Percentiles rank a stretch among this genome's conserved stretches.
Conservation (phyloP, 2,329 filamentous ascomycete genomes). For the Amesomyces nigricolor region DNA sequence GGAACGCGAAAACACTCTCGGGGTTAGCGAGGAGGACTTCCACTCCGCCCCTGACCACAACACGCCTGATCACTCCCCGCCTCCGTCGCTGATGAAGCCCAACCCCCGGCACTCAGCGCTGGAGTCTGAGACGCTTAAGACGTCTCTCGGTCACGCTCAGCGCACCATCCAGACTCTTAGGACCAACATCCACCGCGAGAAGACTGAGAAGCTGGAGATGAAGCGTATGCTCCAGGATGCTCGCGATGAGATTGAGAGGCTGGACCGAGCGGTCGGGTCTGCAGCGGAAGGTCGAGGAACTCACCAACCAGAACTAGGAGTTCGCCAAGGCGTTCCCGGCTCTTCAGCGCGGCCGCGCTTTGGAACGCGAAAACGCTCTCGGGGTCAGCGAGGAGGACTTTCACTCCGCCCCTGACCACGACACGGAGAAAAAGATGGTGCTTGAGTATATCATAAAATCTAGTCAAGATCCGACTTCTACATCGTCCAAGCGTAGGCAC, state of each 20-base stretch:
- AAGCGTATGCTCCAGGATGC: constrained; percentile 93
- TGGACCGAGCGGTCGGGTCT: constrained; percentile 68
- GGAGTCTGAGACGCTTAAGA: constrained; percentile 94
- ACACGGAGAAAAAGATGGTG: no score
- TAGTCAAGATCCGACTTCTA: no score
- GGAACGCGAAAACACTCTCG: constrained; percentile 57
- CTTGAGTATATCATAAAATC: no score
- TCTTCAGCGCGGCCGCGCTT: constrained; percentile 56
- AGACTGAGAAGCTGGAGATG: constrained; percentile 95
- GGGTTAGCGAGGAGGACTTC: constrained; percentile 56
- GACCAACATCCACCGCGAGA: constrained; percentile 92
- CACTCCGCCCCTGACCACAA: constrained; percentile 61
- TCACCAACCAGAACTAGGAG: constrained; percentile 85
- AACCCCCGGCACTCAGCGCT: constrained; percentile 86
- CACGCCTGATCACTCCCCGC: constrained; percentile 86
- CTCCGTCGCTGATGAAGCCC: constrained; percentile 82
- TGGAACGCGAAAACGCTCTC: constrained; percentile 58
- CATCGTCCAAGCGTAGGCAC: no score
- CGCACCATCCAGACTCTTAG: constrained; percentile 94
- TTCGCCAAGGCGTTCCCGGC: constrained; percentile 77
- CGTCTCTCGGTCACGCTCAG: constrained; percentile 88
- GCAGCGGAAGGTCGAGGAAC: constrained; percentile 80
- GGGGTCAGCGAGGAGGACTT: constrained; percentile 57
- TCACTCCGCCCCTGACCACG: constrained; percentile 60
- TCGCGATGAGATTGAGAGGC: constrained; percentile 79